These are phyloP conservation scores for Neurospora crassa DNA, from an alignment of 2,329 filamentous ascomycete species.

Conservation along the genomic window DNA sequence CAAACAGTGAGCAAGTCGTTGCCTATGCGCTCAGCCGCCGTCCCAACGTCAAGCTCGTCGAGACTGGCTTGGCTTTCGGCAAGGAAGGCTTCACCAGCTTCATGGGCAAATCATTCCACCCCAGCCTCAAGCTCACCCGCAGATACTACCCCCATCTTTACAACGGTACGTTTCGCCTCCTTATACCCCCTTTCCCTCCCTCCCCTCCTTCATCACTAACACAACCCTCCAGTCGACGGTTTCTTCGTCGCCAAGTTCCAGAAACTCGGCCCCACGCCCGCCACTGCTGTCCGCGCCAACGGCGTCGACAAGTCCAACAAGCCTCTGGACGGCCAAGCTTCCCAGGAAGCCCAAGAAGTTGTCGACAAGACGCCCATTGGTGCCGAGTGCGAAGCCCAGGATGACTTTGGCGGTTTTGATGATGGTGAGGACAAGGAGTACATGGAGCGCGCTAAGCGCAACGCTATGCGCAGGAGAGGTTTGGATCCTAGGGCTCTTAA, in stretches of 20 bases:
- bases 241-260: constrained; percentile 98
- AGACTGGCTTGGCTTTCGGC: constrained; percentile 82
- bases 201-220: not conserved
- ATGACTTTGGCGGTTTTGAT: constrained; percentile 63
- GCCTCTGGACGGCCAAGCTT: constrained; percentile 11
- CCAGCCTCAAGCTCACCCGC: constrained; percentile 70
- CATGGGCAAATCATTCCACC: constrained; percentile 85
- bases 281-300: constrained; percentile 35
- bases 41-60: constrained; percentile 87
- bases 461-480: constrained; percentile 63
- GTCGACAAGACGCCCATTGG: constrained; percentile 63
- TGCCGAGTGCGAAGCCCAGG: constrained; percentile 32
- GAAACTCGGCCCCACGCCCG: constrained; percentile 72
- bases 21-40: constrained; percentile 87
- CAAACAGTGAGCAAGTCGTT: constrained; percentile 37
- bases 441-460: constrained; percentile 64
- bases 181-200: constrained; percentile 90
- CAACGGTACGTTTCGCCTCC: constrained; percentile 36
- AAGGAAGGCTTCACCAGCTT: constrained; percentile 87
- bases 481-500: constrained; percentile 57
- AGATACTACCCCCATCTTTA: constrained; percentile 85
- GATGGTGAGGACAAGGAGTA: constrained; percentile 63
- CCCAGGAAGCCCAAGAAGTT: constrained; percentile 31
- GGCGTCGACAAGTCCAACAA: constrained; percentile 15
- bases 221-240: constrained; percentile 63